Base-by-base conservation (phyloP, 257 asterid species). In the Jasminum sambac region DNA sequence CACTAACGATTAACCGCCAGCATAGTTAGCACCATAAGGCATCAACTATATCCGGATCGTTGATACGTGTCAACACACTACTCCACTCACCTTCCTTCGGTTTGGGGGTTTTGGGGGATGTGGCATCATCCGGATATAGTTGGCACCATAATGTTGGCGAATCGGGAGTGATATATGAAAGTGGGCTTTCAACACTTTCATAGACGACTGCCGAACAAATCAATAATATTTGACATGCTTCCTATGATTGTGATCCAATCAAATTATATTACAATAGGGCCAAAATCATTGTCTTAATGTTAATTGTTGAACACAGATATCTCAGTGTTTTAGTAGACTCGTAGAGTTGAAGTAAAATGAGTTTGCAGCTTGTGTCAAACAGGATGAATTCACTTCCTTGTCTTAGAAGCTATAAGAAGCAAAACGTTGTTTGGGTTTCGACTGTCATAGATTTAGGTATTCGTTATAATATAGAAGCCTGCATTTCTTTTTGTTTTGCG, bases 401-500 rank as follows among this genome's bases (percentile, higher is more conserved):
- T 17, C 39, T 55, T 59, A 21, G 70, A 39, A 46, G 70, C 71
- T 37, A 61, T 57, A 59, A 19, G 39, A 71, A 17, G 62, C 66
- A 48, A 40, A 68, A 36, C 58, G 39, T 62, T 79, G 74, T 48
- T 21, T 21, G 12, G 30, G 7, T 69, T 36, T 50, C 43, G 38
- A 69, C n/a, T 43, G 8, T 25, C 44, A 50, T 65, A 36, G 57
- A 67, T 38, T 60, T 58, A 11, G 16, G 64, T 58, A 69, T 48
- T 63, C 74, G 58, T 71, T 17, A 36, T 25, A 63, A 26, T 50
- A 66, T 14, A 48, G 10, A 23, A 64, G 57, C 55, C 12, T 5
- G 48, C 67, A 55, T 7, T 37, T 67, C 43, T 79, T 70, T 42
- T 60, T 72, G 62, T 52, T 72, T 64, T 52, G 21, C 4, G 36